A percentile compares a stretch with the other conserved stretches of the same genome.
Conservation (phyloP, 495 filamentous ascomycete genomes). For the Parathielavia appendiculata region DNA sequence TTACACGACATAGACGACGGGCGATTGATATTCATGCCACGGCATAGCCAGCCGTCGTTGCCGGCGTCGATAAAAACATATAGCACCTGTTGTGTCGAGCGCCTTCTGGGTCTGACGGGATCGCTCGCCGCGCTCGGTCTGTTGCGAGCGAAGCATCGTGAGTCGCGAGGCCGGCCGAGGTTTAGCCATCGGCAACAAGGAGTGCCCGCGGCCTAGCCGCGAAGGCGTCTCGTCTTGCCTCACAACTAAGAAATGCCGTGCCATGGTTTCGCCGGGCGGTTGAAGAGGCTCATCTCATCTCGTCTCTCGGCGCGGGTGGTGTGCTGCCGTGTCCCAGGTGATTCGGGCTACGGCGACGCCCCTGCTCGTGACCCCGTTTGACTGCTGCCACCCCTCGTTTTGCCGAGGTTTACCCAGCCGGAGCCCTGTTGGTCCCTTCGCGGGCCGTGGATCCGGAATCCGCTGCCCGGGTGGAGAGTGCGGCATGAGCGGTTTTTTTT, state of each 20-base stretch:
- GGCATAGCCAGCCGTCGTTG: conserved; percentile 3
- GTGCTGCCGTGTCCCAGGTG: conserved; percentile 12
- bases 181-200: conserved; percentile 22
- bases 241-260: not conserved
- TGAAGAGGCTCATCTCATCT: conserved; percentile 15
- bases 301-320: conserved; percentile 16
- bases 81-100: not conserved
- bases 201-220: no score
- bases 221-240: not conserved
- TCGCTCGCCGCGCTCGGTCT: conserved; percentile 12
- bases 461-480: conserved; percentile 6
- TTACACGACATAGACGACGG: not conserved
- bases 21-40: not conserved
- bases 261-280: conserved; percentile 6
- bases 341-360: conserved; percentile 1
- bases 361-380: conserved; percentile 4
- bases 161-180: conserved; percentile 26
- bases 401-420: conserved; percentile 23
- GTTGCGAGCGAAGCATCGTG: conserved; percentile 14
- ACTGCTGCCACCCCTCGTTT: not conserved
- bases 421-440: not conserved
- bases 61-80: conserved; percentile 3
- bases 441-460: conserved; percentile 19
- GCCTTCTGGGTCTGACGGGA: not conserved
- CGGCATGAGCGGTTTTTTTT: not conserved